Evolutionary conservation across 305 asterid genomes (phyloP), one percentile per base, ranked within the genome.

Genomic region (Rubia balearica): DNA sequence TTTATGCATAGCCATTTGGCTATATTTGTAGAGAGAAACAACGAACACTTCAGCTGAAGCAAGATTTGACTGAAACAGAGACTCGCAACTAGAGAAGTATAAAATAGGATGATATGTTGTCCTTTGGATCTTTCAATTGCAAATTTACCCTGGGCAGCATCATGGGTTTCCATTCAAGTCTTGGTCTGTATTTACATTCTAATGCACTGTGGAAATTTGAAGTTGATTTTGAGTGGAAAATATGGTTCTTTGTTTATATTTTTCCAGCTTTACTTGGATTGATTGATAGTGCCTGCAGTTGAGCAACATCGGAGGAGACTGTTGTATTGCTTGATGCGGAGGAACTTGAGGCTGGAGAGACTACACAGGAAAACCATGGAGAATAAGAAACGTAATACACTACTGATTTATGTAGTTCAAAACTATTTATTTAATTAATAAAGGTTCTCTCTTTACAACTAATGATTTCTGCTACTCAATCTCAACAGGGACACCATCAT

Each of bases 281-380:
- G 10, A 8, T 13, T 43, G 70, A 38, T 17, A 6, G 7, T 67
- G 42, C 59, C 71, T 46, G 19, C 36, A 68, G 62, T 8, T 11
- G 38, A 68, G 30, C n/a, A 16, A 67, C 21, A 10, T 27, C 45
- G 57, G 7, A 81, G 78, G 83, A 82, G 78, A 69, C 86, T 77
- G 87, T 86, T 82, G 96, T 93, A 75, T 80, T 93, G 72, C 81
- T 85, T 43, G 97, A 90, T 75, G 96, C 86, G 83, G 97, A 89
- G 79, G 96, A 90, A 70, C 82, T 69, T 66, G 96, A 87, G 80
- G 83, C 73, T 69, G 80, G 55, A 24, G 88, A 81, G 60, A 74
- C 59, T 56, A 69, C 61, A 65, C 71, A 72, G 51, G 77, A 78
- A 74, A 79, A 51, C 60, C 83, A 81, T 72, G 73, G 63, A 77